These are phyloP conservation scores for Heracleum sosnowskyi DNA, from an alignment of 129 eudicot genomes.

Conservation along the genomic window DNA sequence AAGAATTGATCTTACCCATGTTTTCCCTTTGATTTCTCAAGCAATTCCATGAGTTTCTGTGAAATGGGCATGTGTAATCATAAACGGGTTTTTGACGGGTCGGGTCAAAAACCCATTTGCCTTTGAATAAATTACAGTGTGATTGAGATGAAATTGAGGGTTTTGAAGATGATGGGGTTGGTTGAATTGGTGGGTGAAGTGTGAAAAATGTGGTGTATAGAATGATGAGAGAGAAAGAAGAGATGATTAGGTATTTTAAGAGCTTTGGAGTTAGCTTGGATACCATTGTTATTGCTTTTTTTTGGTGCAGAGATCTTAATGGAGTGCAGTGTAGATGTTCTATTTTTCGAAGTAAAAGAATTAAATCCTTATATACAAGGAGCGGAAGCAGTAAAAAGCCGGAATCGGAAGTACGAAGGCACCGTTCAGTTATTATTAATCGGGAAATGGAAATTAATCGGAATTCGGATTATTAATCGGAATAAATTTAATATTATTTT, in stretches of 20 bases:
- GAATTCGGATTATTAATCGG: too few relatives aligned
- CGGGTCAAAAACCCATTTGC: conserved; percentile 67
- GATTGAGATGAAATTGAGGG: conserved; percentile 19
- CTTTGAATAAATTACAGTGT: conserved; percentile 55
- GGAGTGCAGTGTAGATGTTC: too few relatives aligned
- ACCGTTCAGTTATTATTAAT: too few relatives aligned
- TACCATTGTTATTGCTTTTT: conserved; percentile 24
- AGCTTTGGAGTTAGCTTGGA: conserved; percentile 32
- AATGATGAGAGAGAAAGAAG: conserved; percentile 35
- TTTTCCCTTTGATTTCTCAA: conserved; percentile 45
- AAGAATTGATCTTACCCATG: conserved; percentile 65
- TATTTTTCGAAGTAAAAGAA: too few relatives aligned
- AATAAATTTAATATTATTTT: too few relatives aligned
- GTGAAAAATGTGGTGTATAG: conserved; percentile 55
- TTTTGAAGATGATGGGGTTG: conserved; percentile 7
- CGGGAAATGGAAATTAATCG: too few relatives aligned
- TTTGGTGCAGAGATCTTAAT: not conserved
- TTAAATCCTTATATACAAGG: too few relatives aligned
- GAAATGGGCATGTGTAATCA: conserved; percentile 65
- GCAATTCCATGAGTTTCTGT: conserved; percentile 72
- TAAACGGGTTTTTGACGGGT: conserved; percentile 55
- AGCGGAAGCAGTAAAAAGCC: too few relatives aligned
- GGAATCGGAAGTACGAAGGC: too few relatives aligned
- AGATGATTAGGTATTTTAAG: conserved; percentile 42
- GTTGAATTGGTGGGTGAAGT: conserved; percentile 20